Conservation (phyloP, 805 yeast genomes). For the Wickerhamomyces bovis region DNA sequence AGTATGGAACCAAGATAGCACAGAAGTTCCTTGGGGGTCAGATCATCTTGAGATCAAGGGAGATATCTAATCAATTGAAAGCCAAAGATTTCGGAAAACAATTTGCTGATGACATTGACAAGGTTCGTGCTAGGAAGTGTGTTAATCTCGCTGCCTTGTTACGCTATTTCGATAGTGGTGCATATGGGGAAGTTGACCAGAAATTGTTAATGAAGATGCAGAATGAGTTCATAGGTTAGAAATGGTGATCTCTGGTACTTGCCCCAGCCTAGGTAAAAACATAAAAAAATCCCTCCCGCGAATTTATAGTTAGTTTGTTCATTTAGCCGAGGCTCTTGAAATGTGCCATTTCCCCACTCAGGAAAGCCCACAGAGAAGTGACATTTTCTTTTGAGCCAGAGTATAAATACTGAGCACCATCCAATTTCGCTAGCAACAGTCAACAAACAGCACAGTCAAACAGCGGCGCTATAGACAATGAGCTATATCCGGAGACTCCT, state of each 20-base stretch:
- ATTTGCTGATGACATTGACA: background rate
- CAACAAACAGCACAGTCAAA: background rate
- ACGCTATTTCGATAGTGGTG: background rate
- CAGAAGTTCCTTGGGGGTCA: conserved; percentile 19
- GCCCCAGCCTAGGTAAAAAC: too few species aligned
- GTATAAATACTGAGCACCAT: background rate
- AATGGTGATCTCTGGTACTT: too few species aligned
- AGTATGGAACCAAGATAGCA: conserved; percentile 29
- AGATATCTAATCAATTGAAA: conserved; percentile 28
- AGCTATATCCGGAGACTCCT: conserved; percentile 13
- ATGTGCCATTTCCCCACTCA: background rate
- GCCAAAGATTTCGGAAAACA: background rate
- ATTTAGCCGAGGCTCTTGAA: background rate
- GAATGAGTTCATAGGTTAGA: background rate
- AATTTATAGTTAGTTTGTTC: too few species aligned
- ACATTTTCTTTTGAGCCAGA: background rate
- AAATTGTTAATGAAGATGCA: background rate
- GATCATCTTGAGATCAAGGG: conserved; percentile 25
- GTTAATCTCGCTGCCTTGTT: background rate
- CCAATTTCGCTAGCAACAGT: background rate
- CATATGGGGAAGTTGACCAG: background rate
- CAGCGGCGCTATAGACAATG: background rate
- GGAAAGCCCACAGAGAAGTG: background rate
- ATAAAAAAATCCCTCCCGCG: background rate
- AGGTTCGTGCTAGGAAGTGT: background rate